Evolutionary conservation across 2,329 filamentous ascomycete genomes (phyloP), one percentile per base, ranked within the genome.

Genomic region (Fusarium odoratissimum): DNA sequence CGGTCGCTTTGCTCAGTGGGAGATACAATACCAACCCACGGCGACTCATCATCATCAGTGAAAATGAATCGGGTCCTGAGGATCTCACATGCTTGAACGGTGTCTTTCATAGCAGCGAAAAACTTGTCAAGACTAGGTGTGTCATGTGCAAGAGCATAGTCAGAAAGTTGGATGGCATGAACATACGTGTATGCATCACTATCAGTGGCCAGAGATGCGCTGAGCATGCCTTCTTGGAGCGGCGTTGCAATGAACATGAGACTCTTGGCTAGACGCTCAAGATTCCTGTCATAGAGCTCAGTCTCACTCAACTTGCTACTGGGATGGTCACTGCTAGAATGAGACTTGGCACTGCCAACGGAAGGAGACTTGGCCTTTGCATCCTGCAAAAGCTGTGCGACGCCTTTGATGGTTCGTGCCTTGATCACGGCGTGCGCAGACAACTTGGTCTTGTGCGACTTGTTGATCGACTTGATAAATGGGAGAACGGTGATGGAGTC

Each of bases 181-280:
- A 31, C 8, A 12, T 72, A 72, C 0, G 68, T 64, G 35, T 71
- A 71, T 14, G 69, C 69, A 9, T 72, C 37, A 11, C 49, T 28
- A 3, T 31, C 52, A 4, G 60, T 59, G n/a, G 69, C 48, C 1
- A 71, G 6, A 1, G 68, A 72, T 13, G 69, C 69, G 8, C 69
- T 71, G 2, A 71, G 57, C 69, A 71, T 71, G 6, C 69, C 63
- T 12, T 72, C 69, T 30, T 71, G 69, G 0, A 71, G 63, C 0
- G 69, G 69, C 1, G 69, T 71, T 8, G 68, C 63, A 2, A 72
- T 9, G 12, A 71, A 71, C 52, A 71, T 59, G 3, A 71, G 48
- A 14, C 55, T 59, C 6, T 31, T 64, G 3, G 68, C 63, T 14
- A 71, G 52, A 6, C 25, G 40, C 19, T 45, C 42, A 4, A 71